These are phyloP conservation scores for Mortierella sp. DNA, from an alignment of 371 early-diverging fungal genomes.

Conservation along the genomic window DNA sequence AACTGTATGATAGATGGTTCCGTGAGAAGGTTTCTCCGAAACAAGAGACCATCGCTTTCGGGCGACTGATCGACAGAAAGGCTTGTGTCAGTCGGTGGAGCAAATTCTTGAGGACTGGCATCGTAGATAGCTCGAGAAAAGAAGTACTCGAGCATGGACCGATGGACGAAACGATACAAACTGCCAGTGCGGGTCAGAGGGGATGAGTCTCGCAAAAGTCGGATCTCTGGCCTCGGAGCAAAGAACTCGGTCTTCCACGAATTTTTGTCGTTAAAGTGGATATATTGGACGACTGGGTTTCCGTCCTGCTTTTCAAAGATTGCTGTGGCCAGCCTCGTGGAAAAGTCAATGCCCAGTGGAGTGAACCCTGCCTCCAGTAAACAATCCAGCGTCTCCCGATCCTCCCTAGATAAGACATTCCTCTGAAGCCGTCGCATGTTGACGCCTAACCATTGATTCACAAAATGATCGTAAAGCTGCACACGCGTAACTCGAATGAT, in stretches of 20 bases:
- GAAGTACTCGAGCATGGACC: conserved; percentile 10
- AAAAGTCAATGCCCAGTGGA: too few relatives aligned
- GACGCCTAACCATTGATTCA: conserved; percentile 8
- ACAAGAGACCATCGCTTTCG: too few relatives aligned
- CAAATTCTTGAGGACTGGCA: too few relatives aligned
- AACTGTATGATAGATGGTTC: too few relatives aligned
- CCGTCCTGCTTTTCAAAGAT: conserved; percentile 10
- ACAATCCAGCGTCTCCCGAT: too few relatives aligned
- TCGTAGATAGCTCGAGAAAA: too few relatives aligned
- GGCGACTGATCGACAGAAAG: too few relatives aligned
- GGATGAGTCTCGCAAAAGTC: background rate
- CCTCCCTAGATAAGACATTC: background rate
- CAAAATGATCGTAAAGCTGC: conserved; percentile 5
- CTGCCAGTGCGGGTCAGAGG: conserved; percentile 10
- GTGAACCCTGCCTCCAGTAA: too few relatives aligned
- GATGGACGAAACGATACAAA: conserved; percentile 15
- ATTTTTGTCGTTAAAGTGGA: background rate
- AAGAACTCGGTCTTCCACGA: conserved; percentile 14
- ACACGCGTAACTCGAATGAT: background rate
- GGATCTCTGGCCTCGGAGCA: background rate
- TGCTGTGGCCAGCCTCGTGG: too few relatives aligned
- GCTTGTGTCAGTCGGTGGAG: too few relatives aligned
- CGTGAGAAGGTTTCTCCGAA: too few relatives aligned
- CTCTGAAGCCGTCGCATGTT: background rate
- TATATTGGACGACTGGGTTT: conserved; percentile 3